phyloP scores from a whole-genome alignment of 352 stramenopile species.

The Plasmopara viticola region DNA sequence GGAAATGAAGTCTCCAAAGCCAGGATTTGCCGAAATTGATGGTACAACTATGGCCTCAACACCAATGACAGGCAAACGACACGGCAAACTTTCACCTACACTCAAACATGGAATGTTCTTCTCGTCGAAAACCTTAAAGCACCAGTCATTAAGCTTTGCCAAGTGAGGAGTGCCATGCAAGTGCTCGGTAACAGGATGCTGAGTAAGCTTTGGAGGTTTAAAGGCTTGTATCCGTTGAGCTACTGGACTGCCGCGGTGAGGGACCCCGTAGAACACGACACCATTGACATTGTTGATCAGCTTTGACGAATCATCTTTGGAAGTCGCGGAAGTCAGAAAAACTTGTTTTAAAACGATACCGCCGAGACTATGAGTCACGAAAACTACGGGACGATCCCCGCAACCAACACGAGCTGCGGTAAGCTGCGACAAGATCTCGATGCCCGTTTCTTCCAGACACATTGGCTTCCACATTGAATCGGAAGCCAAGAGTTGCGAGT shows the following conservation, averaged over 20 bases:
- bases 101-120: no score
- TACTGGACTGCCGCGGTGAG: constrained; percentile 37
- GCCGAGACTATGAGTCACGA: constrained; percentile 84
- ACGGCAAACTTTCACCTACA: no score
- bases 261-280: constrained; percentile 74
- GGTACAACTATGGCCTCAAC: no score
- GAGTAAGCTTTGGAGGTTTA: constrained; percentile 36
- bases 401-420: constrained; percentile 52
- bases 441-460: constrained; percentile 13
- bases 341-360: constrained; percentile 79
- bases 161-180: constrained; percentile 70
- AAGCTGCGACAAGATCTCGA: constrained; percentile 56
- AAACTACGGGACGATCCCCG: constrained; percentile 59
- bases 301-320: constrained; percentile 4
- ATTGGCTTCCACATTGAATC: constrained; percentile 64
- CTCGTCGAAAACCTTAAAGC: constrained; percentile 34
- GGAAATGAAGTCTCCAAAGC: no score
- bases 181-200: constrained; percentile 69
- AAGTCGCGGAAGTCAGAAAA: constrained; percentile 41
- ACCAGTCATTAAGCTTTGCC: constrained; percentile 79
- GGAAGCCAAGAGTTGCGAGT: constrained; percentile 70
- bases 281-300: constrained; percentile 63
- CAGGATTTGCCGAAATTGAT: no score
- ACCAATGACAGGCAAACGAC: no score
- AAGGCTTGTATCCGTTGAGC: no score